Conservation (phyloP, 129 eudicot species). For the Dittrichia graveolens region DNA sequence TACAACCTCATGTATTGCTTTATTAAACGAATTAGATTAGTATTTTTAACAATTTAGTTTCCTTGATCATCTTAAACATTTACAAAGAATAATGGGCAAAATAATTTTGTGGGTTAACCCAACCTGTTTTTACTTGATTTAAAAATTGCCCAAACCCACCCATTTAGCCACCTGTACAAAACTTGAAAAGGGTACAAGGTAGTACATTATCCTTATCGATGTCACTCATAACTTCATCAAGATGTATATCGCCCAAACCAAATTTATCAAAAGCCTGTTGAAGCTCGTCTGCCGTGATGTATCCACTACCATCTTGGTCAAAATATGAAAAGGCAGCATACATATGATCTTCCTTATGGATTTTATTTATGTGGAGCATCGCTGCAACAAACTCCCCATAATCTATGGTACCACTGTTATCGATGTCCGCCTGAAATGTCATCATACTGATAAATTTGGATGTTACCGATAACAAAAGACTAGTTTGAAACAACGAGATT, state of each 20-base stretch:
- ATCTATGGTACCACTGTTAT: slow-evolving; percentile 92
- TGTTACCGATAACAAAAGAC: neutral
- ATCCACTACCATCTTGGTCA: slow-evolving; percentile 94
- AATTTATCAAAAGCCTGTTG: slow-evolving; percentile 80
- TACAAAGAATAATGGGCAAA: neutral
- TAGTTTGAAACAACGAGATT: neutral
- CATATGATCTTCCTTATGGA: slow-evolving; percentile 83
- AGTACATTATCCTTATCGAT: slow-evolving; percentile 81
- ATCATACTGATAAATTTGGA: slow-evolving; percentile 5
- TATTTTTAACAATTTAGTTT: neutral
- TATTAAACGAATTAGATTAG: neutral
- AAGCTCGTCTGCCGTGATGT: slow-evolving; percentile 90
- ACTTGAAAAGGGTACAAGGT: neutral
- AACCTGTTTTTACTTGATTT: neutral
- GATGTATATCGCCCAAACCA: slow-evolving; percentile 67
- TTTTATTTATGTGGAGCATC: slow-evolving; percentile 86
- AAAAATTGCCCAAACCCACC: neutral
- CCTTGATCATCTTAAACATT: neutral
- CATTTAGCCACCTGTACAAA: slow-evolving; percentile 6
- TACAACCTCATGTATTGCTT: neutral
- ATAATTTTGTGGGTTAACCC: neutral
- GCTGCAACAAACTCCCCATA: slow-evolving; percentile 90
- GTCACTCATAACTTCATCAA: slow-evolving; percentile 81
- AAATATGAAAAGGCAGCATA: slow-evolving; percentile 86
- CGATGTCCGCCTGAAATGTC: slow-evolving; percentile 79